Conservation (phyloP, 225 moss, liverwort and hornwort genomes). For the Polytrichum commune region DNA sequence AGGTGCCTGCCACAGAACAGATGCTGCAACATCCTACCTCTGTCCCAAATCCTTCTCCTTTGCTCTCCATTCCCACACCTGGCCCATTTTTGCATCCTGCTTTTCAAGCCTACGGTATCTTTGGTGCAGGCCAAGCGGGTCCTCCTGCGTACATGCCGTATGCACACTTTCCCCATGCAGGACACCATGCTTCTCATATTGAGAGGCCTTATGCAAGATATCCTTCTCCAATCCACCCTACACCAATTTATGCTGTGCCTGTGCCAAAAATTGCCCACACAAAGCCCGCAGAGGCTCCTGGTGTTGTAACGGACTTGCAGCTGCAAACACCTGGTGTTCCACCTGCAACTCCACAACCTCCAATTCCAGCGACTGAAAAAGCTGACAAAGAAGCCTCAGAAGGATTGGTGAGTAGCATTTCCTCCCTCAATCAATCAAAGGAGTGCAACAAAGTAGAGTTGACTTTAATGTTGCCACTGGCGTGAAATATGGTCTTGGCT, state of each 20-base stretch:
- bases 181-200: constrained; percentile 55
- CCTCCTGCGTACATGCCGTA: constrained; percentile 42
- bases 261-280: constrained; percentile 11
- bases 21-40: constrained; percentile 32
- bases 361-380: constrained; percentile 13
- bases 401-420: constrained; percentile 12
- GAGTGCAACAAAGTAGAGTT: no score
- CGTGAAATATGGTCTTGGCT: no score
- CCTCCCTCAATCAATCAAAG: background rate
- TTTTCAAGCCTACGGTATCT: constrained; percentile 58
- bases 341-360: constrained; percentile 10
- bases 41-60: constrained; percentile 23
- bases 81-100: constrained; percentile 63
- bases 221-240: constrained; percentile 69
- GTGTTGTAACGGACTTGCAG: constrained; percentile 43
- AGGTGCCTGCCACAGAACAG: constrained; percentile 30
- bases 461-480: no score
- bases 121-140: constrained; percentile 49
- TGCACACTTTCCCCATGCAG: constrained; percentile 58
- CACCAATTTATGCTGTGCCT: constrained; percentile 28
- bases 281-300: constrained; percentile 18
- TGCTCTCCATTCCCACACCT: constrained; percentile 48
- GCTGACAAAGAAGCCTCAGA: constrained; percentile 5
- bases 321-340: constrained; percentile 59
- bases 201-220: constrained; percentile 87